Evolutionary conservation across 768 basidiomycete species (phyloP).

Genomic region (Lanmaoa rubissima): DNA sequence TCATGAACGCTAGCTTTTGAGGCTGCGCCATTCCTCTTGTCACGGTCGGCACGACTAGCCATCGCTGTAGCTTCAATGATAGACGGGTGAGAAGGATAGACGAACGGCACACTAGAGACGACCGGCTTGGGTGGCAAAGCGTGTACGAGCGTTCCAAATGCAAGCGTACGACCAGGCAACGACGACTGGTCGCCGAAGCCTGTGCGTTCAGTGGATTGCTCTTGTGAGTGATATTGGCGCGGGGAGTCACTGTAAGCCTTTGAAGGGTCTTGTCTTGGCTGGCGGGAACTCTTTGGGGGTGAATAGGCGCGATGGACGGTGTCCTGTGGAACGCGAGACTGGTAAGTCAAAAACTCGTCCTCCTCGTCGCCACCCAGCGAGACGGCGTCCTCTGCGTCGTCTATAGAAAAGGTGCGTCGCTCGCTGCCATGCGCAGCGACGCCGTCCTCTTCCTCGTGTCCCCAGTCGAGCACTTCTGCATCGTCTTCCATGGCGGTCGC

Average conservation of each 20-base stretch:
- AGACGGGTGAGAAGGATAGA: conserved; percentile 55
- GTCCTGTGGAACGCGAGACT: conserved; percentile 35
- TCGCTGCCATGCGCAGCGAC: conserved; percentile 45
- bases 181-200: conserved; percentile 22
- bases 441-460: conserved; percentile 46
- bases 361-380: conserved; percentile 75
- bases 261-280: conserved; percentile 14
- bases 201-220: conserved; percentile 10
- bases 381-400: conserved; percentile 59
- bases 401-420: conserved; percentile 26
- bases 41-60: conserved; percentile 45
- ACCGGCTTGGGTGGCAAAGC: conserved; percentile 68
- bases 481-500: conserved; percentile 59
- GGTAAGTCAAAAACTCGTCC: conserved; percentile 52
- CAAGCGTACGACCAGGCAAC: conserved; percentile 21
- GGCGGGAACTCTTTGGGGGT: conserved; percentile 17
- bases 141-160: conserved; percentile 51
- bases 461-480: conserved; percentile 71
- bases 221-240: conserved; percentile 3
- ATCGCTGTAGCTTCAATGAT: conserved; percentile 63
- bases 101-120: conserved; percentile 47
- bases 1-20: conserved; percentile 28
- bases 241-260: conserved; percentile 5
- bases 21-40: conserved; percentile 40
- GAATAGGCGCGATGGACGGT: conserved; percentile 11